Conservation (phyloP, 768 basidiomycete genomes). For the Pleurotus cornucopiae region DNA sequence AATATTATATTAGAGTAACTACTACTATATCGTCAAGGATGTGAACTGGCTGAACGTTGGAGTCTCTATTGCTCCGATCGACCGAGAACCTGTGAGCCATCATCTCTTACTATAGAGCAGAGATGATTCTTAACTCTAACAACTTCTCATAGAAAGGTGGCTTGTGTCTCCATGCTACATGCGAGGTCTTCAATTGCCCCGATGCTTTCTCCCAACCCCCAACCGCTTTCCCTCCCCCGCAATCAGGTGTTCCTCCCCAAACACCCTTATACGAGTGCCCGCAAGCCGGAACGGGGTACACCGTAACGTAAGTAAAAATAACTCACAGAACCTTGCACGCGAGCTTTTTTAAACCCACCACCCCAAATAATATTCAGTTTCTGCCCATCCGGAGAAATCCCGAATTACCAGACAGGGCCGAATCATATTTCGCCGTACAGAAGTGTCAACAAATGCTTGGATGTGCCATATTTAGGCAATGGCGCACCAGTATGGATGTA, state of each 20-base stretch:
- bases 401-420: slow-evolving; percentile 3
- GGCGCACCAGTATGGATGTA: background rate
- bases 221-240: slow-evolving; percentile 19
- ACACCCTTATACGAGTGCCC: slow-evolving; percentile 5
- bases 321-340: background rate
- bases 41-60: slow-evolving; percentile 12
- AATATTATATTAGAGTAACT: slow-evolving; percentile 6
- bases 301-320: background rate
- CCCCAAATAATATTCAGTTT: background rate
- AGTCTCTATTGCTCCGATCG: slow-evolving; percentile 8
- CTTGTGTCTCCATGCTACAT: slow-evolving; percentile 4
- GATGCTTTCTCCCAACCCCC: slow-evolving; percentile 16
- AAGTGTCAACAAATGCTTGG: background rate
- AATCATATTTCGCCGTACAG: slow-evolving; percentile 1
- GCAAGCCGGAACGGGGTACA: background rate
- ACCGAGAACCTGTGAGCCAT: slow-evolving; percentile 9
- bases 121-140: too few species aligned
- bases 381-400: slow-evolving; percentile 4
- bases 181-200: slow-evolving; percentile 18
- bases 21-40: slow-evolving; percentile 11
- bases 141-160: background rate
- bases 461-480: background rate
- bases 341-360: background rate
- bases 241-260: slow-evolving; percentile 2
- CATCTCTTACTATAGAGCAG: background rate